Evolutionary conservation across 2,329 filamentous ascomycete species (phyloP).

Genomic region (Penicillium expansum): DNA sequence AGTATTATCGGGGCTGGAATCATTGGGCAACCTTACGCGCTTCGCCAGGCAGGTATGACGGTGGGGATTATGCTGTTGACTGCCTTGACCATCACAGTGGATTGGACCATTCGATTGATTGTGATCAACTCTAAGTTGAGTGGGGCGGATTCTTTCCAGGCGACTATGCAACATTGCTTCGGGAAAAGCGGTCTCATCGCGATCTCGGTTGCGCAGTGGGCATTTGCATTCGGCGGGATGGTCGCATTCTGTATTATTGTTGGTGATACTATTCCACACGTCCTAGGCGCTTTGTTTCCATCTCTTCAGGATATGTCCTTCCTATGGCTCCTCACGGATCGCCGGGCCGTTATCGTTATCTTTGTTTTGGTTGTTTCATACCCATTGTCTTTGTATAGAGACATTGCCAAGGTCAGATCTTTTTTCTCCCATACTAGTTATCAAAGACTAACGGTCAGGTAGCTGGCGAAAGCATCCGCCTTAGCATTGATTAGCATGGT

Average conservation of each 20-base stretch:
- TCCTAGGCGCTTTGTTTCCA: constrained; percentile 79
- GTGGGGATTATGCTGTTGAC: constrained; percentile 77
- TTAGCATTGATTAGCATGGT: constrained; percentile 90
- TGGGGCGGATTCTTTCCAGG: constrained; percentile 90
- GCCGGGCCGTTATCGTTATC: constrained; percentile 80
- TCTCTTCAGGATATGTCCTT: constrained; percentile 69
- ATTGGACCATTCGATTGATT: constrained; percentile 97
- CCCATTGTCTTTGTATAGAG: constrained; percentile 87
- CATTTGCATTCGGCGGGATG: constrained; percentile 98
- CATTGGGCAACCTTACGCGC: constrained; percentile 89
- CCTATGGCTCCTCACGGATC: constrained; percentile 76
- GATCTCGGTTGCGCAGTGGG: constrained; percentile 91
- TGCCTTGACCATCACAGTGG: constrained; percentile 75
- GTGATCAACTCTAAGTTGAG: constrained; percentile 97
- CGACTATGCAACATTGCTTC: constrained; percentile 94
- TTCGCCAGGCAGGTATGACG: constrained; percentile 82
- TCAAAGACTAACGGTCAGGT: constrained; percentile 32
- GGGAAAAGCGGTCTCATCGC: constrained; percentile 83
- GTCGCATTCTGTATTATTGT: constrained; percentile 97
- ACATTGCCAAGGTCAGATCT: constrained; percentile 82
- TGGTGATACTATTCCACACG: constrained; percentile 91
- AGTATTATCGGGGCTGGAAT: constrained; percentile 82
- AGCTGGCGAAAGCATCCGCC: constrained; percentile 95
- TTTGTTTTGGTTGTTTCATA: constrained; percentile 84
- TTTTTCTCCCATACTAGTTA: neutral